phyloP scores from a whole-genome alignment of 208 protist genomes.

The Leishmania guyanensis region DNA sequence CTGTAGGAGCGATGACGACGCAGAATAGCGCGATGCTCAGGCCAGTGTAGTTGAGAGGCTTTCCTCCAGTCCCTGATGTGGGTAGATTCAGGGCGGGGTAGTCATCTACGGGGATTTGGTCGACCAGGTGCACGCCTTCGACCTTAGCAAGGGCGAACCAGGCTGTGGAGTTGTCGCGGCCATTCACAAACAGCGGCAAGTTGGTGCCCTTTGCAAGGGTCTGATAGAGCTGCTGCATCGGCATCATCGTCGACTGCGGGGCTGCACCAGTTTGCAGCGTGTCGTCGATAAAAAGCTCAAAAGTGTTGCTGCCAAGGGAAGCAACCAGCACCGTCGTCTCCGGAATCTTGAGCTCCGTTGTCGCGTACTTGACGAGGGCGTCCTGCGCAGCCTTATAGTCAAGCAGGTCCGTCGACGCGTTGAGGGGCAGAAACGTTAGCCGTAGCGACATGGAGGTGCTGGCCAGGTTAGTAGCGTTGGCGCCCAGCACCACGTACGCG shows the following conservation, averaged over 20 bases:
- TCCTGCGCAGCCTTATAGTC: constrained; percentile 23
- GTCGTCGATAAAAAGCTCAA: constrained; percentile 25
- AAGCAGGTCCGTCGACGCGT: constrained; percentile 34
- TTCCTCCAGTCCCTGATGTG: constrained; percentile 8
- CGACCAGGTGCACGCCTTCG: constrained; percentile 44
- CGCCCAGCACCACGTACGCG: constrained; percentile 54
- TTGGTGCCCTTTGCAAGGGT: constrained; percentile 26
- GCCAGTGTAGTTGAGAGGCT: constrained; percentile 9
- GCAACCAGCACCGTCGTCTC: constrained; percentile 29
- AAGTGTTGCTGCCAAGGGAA: constrained; percentile 25
- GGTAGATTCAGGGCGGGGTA: constrained; percentile 33
- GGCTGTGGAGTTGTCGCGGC: constrained; percentile 29
- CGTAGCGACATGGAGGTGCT: constrained; percentile 37
- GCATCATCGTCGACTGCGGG: constrained; percentile 23
- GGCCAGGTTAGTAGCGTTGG: constrained; percentile 22
- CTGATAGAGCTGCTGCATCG: constrained; percentile 37
- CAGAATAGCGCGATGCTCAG: constrained; percentile 61
- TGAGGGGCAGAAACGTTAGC: constrained; percentile 42
- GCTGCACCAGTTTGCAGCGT: constrained; percentile 39
- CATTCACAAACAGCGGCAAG: constrained; percentile 31
- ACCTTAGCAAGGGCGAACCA: constrained; percentile 50
- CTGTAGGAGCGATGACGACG: constrained; percentile 53
- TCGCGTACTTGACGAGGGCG: constrained; percentile 14
- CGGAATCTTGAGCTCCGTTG: constrained; percentile 18
- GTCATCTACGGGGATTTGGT: constrained; percentile 27